Percentiles rank a stretch among this genome's conserved stretches.
These are phyloP conservation scores for Aspergillus sp. DNA, from an alignment of 2,329 filamentous ascomycete genomes.

Conservation along the genomic window DNA sequence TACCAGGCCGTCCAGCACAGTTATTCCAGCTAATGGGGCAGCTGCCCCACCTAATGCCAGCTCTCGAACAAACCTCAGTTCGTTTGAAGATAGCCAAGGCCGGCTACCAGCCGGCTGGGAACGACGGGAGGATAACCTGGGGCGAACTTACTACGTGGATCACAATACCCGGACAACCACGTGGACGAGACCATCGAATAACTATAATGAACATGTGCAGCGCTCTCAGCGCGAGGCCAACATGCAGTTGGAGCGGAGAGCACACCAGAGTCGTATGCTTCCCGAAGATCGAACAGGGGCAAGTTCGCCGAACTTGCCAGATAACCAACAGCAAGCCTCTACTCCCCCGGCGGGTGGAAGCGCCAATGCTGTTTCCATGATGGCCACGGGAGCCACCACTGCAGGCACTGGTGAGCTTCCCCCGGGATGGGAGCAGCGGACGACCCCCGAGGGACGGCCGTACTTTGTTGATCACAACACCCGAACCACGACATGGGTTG, in stretches of 20 bases:
- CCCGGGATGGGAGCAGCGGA: slow-evolving; percentile 92
- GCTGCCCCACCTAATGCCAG: slow-evolving; percentile 35
- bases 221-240: slow-evolving; percentile 80
- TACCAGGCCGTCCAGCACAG: slow-evolving; percentile 35
- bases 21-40: slow-evolving; percentile 35
- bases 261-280: slow-evolving; percentile 91
- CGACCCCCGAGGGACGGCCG: slow-evolving; percentile 87
- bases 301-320: slow-evolving; percentile 74
- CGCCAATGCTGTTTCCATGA: slow-evolving; percentile 69
- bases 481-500: slow-evolving; percentile 96
- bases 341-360: slow-evolving; percentile 40
- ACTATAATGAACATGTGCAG: slow-evolving; percentile 70
- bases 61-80: slow-evolving; percentile 64
- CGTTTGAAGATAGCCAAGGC: slow-evolving; percentile 94
- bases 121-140: slow-evolving; percentile 87
- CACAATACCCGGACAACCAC: slow-evolving; percentile 96
- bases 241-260: slow-evolving; percentile 85
- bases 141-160: slow-evolving; percentile 95
- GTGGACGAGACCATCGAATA: slow-evolving; percentile 84
- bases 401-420: slow-evolving; percentile 92
- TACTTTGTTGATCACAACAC: slow-evolving; percentile 99
- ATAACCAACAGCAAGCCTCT: slow-evolving; percentile 39
- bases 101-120: slow-evolving; percentile 93
- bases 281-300: slow-evolving; percentile 93
- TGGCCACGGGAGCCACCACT: slow-evolving; percentile 91